Percentiles rank a stretch among this genome's conserved stretches.
Evolutionary conservation across 305 asterid species (phyloP).

Genomic region (Salvia sclarea): DNA sequence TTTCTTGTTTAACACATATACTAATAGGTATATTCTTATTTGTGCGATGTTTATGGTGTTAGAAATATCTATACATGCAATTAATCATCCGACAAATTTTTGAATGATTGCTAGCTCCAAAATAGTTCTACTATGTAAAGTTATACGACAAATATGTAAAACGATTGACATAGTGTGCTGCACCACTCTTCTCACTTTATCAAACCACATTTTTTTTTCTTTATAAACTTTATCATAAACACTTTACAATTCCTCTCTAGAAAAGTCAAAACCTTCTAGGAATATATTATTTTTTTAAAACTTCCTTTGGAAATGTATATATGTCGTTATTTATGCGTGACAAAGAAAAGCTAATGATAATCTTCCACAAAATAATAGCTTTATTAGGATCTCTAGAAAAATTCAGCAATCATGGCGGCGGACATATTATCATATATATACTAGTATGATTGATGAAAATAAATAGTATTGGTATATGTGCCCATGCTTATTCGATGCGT

Average conservation of each 20-base stretch:
- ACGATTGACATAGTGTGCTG: not conserved
- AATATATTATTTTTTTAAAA: no score
- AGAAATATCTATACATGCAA: not conserved
- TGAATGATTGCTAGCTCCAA: not conserved
- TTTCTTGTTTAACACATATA: no score
- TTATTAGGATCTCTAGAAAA: not conserved
- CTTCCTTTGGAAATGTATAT: not conserved
- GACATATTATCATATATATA: not conserved
- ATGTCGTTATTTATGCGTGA: not conserved
- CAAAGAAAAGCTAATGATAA: not conserved
- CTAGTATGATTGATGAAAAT: not conserved
- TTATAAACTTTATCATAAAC: no score
- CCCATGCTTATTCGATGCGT: not conserved
- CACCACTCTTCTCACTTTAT: not conserved
- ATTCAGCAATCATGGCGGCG: not conserved
- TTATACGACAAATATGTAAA: not conserved
- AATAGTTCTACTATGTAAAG: not conserved
- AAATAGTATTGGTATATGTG: not conserved
- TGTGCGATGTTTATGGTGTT: not conserved
- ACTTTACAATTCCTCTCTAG: no score
- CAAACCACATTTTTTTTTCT: no score
- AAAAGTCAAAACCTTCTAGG: not conserved
- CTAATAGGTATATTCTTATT: no score
- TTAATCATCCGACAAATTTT: not conserved
- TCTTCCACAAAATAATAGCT: not conserved